phyloP scores from a whole-genome alignment of 163 green algal genomes.

The Prototheca wickerhamii region DNA sequence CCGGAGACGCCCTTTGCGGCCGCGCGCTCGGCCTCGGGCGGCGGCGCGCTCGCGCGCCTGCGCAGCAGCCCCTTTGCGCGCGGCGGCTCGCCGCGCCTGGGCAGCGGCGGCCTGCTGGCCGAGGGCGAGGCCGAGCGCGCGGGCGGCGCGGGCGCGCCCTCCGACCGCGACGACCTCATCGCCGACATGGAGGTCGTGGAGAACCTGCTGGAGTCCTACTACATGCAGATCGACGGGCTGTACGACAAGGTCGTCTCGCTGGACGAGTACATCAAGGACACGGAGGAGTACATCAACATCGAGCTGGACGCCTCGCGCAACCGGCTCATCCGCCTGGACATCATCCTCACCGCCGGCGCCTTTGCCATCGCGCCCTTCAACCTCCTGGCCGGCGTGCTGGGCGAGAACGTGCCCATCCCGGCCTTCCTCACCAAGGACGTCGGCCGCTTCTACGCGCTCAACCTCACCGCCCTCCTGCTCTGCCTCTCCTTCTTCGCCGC shows the following conservation, averaged over 20 bases:
- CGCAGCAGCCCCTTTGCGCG: slow-evolving; percentile 1
- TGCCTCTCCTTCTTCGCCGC: slow-evolving; percentile 37
- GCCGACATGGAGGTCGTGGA: slow-evolving; percentile 39
- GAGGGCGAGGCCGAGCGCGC: background rate
- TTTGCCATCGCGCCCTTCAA: slow-evolving; percentile 62
- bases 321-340: slow-evolving; percentile 64
- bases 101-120: background rate
- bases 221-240: slow-evolving; percentile 42
- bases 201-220: slow-evolving; percentile 62
- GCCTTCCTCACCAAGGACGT: slow-evolving; percentile 39
- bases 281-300: slow-evolving; percentile 63
- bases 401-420: slow-evolving; percentile 75
- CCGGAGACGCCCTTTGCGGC: background rate
- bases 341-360: slow-evolving; percentile 60
- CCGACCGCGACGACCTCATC: slow-evolving; percentile 6
- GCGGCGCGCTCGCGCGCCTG: background rate
- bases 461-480: slow-evolving; percentile 22
- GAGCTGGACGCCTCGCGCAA: slow-evolving; percentile 64
- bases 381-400: slow-evolving; percentile 63
- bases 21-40: background rate
- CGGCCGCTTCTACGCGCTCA: slow-evolving; percentile 38
- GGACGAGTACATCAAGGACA: slow-evolving; percentile 49
- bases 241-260: slow-evolving; percentile 56
- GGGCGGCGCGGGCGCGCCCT: background rate
- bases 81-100: background rate